Base-by-base conservation (phyloP, 2,329 filamentous ascomycete species). In the Fusarium sp. region DNA sequence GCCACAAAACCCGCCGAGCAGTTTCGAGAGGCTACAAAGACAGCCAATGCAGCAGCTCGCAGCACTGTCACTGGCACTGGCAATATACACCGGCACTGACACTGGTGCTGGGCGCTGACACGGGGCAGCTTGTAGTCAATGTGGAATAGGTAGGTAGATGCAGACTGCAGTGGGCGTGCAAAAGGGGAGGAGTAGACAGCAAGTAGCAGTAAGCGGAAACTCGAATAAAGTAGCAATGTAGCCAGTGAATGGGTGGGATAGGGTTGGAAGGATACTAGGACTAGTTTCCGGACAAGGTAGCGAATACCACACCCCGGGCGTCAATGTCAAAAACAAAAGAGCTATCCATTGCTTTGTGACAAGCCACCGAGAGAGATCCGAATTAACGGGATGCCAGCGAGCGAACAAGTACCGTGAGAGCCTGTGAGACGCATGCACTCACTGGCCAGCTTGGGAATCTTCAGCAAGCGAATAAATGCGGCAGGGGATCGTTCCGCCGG, bases 11-110 rank as follows among this genome's bases (percentile, higher is more conserved):
- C 72, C 60, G 65, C 75, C 68, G 63, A 68, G 63, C 71, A 63
- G 75, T 75, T 72, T 78, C 71, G 76, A 78, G 76, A 77, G 74
- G 72, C 76, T 75, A 66, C 51, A 38, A 65, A 44, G 58, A 64
- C 69, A 65, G 48, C 54, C 66, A 53, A 70, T 75, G 66, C 65
- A 77, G 75, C 66, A 74, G 45, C 72, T 75, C 67, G 55, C 71
- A 71, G 71, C 75, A 77, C 72, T 72, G 68, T 47, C 50, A 68
- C 56, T 63, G 33, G 44, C 55, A 61, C 44, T 61, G 28, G 12
- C 30, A 61, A 48, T 42, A 15, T 50, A 50, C 51, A 59, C 61
- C 38, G 62, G 45, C 53, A 53, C 57, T 56, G 66, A 38, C 44
- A 35, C 50, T 51, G 57, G 42, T 38, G 24, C 65, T 56, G 39